Conservation (phyloP, 2,329 filamentous ascomycete genomes). For the Xylariaceae sp. region DNA sequence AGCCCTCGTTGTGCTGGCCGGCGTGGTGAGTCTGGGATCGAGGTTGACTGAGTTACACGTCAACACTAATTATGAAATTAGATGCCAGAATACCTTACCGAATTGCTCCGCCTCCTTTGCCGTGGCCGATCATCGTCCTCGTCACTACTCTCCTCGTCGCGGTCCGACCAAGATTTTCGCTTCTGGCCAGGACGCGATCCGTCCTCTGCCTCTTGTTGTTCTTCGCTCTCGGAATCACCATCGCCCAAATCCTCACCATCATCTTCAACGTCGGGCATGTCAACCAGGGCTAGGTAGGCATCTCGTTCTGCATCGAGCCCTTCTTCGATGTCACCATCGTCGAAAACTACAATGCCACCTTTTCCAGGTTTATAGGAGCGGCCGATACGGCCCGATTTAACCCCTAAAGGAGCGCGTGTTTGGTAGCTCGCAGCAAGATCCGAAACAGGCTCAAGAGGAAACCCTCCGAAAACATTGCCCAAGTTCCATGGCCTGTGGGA, state of each 20-base stretch:
- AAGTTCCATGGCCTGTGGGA: constrained; percentile 93
- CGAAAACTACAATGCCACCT: constrained; percentile 91
- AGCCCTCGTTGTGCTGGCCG: constrained; percentile 66
- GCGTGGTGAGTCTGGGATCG: constrained; percentile 69
- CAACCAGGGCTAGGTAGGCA: constrained; percentile 82
- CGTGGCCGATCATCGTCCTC: constrained; percentile 77
- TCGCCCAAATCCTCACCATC: constrained; percentile 67
- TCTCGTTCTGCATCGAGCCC: constrained; percentile 75
- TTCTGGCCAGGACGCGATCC: constrained; percentile 64
- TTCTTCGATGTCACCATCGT: constrained; percentile 93
- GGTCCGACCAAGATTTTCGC: constrained; percentile 78
- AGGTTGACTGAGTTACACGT: constrained; percentile 58
- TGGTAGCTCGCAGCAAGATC: constrained; percentile 54
- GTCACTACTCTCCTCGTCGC: constrained; percentile 71
- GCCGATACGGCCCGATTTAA: constrained; percentile 74
- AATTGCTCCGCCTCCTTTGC: constrained; percentile 86
- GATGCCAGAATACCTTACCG: constrained; percentile 58
- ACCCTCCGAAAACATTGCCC: constrained; percentile 87
- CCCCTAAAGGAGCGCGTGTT: constrained; percentile 65
- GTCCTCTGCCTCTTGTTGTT: constrained; percentile 58
- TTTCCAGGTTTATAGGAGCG: constrained; percentile 76
- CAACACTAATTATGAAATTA: constrained; percentile 39
- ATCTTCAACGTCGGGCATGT: constrained; percentile 90
- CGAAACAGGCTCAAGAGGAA: constrained; percentile 59
- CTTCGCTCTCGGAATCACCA: constrained; percentile 62